A percentile compares a stretch with the other conserved stretches of the same genome.
phyloP scores from a whole-genome alignment of 192 early-diverging fungal species.

The Rhizophagus sp. region DNA sequence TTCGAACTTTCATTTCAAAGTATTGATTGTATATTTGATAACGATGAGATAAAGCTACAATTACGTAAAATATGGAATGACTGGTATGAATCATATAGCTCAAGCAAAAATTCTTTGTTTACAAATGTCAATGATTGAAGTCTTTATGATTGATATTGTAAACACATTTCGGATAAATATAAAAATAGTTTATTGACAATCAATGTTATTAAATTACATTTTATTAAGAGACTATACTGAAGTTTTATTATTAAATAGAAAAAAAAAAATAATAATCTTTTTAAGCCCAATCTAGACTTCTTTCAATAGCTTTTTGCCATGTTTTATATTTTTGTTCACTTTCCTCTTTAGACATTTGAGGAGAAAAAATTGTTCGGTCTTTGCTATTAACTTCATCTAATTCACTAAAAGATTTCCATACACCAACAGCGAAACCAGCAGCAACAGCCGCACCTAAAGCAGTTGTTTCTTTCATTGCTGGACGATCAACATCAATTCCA shows the following conservation, averaged over 20 bases:
- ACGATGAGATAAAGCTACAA: conserved; percentile 32
- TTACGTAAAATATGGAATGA: background rate
- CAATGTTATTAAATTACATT: too few relatives aligned
- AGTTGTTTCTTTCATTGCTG: conserved; percentile 88
- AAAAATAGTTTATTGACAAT: too few relatives aligned
- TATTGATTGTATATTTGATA: conserved; percentile 48
- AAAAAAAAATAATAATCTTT: too few relatives aligned
- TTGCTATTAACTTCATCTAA: conserved; percentile 57
- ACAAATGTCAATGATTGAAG: background rate
- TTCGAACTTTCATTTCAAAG: conserved; percentile 41
- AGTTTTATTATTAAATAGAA: too few relatives aligned
- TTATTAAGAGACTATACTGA: too few relatives aligned
- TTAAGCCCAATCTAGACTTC: conserved; percentile 61
- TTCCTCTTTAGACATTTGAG: conserved; percentile 53
- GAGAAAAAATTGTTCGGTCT: conserved; percentile 48
- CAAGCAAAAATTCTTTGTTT: background rate
- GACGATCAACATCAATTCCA: conserved; percentile 76
- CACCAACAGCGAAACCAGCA: conserved; percentile 54
- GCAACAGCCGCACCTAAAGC: conserved; percentile 91
- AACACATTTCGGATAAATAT: too few relatives aligned
- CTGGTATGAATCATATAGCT: background rate
- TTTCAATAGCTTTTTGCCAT: conserved; percentile 80
- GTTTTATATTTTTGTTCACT: conserved; percentile 58
- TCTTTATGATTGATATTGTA: too few relatives aligned
- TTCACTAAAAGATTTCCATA: conserved; percentile 59